Conservation (phyloP, 2,329 filamentous ascomycete genomes). For the Achaetomium macrosporum region DNA sequence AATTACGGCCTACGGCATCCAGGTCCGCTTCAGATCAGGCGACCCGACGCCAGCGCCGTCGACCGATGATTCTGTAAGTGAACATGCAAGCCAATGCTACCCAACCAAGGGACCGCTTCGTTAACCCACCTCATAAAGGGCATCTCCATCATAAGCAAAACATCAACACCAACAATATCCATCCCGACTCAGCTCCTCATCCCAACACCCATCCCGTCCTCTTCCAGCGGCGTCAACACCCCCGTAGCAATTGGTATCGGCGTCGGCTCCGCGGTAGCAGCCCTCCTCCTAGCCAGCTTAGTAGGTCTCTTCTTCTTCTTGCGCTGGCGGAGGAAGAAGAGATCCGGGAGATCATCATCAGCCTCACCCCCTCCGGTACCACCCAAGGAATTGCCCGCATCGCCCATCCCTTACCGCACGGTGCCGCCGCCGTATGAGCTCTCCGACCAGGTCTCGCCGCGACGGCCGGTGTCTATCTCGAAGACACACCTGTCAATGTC, state of each 20-base stretch:
- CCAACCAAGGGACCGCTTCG: neutral
- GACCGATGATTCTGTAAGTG: constrained; percentile 6
- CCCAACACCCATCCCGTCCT: constrained; percentile 7
- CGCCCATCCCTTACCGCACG: constrained; percentile 4
- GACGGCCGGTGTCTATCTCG: neutral
- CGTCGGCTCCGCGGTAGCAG: constrained; percentile 22
- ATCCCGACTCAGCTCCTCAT: constrained; percentile 6
- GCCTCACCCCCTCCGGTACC: constrained; percentile 17
- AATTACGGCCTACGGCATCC: constrained; percentile 23
- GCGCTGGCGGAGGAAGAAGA: constrained; percentile 20
- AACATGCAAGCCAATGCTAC: neutral
- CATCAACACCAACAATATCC: constrained; percentile 1
- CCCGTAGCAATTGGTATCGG: constrained; percentile 25
- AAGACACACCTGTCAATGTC: constrained; percentile 10
- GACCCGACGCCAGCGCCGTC: constrained; percentile 11
- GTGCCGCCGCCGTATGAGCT: constrained; percentile 19
- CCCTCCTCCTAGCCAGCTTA: constrained; percentile 17
- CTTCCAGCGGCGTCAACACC: constrained; percentile 19
- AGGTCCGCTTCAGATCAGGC: constrained; percentile 20
- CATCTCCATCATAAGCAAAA: neutral
- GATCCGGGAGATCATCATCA: neutral
- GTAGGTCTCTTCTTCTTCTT: constrained; percentile 22
- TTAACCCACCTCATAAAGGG: constrained; percentile 1
- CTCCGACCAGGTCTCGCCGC: constrained; percentile 16
- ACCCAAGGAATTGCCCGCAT: constrained; percentile 16